These are phyloP conservation scores for Phytophthora europaea DNA, from an alignment of 352 stramenopile species.

Conservation along the genomic window DNA sequence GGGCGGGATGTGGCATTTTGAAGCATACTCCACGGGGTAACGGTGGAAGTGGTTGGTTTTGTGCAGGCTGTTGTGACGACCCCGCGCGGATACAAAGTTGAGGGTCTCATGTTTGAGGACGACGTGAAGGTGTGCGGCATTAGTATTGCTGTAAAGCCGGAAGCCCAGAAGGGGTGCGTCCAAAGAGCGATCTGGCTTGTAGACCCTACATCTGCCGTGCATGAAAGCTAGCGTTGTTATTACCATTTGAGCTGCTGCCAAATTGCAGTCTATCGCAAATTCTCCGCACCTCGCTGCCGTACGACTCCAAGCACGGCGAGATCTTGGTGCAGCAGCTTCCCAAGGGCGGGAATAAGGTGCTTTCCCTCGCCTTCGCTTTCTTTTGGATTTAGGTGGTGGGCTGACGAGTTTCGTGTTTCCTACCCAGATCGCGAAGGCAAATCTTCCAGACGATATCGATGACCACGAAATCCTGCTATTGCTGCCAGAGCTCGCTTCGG, in stretches of 20 bases:
- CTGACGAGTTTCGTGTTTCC: slow-evolving; percentile 2
- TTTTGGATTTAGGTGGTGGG: neutral
- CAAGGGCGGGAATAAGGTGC: slow-evolving; percentile 61
- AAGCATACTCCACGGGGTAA: neutral
- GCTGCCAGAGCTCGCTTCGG: slow-evolving; percentile 66
- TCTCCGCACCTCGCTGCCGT: slow-evolving; percentile 67
- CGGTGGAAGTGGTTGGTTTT: neutral
- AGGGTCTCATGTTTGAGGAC: slow-evolving; percentile 82
- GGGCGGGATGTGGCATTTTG: neutral
- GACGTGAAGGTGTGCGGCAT: slow-evolving; percentile 84
- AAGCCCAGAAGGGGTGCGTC: slow-evolving; percentile 61
- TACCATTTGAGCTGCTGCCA: neutral
- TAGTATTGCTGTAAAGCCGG: slow-evolving; percentile 56
- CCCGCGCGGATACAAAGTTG: slow-evolving; percentile 72
- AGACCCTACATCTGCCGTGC: neutral
- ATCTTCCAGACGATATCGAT: slow-evolving; percentile 73
- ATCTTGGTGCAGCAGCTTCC: slow-evolving; percentile 60
- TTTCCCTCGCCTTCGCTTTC: neutral
- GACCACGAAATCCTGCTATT: slow-evolving; percentile 76
- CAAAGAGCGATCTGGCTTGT: neutral
- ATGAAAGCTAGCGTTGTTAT: neutral
- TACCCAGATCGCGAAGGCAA: slow-evolving; percentile 54
- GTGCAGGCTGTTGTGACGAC: slow-evolving; percentile 80
- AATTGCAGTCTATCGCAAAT: slow-evolving; percentile 57
- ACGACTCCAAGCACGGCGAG: slow-evolving; percentile 70